Evolutionary conservation across 192 early-diverging fungal species (phyloP), one percentile per base, ranked within the genome.

Genomic region (Umbelopsis sp.): DNA sequence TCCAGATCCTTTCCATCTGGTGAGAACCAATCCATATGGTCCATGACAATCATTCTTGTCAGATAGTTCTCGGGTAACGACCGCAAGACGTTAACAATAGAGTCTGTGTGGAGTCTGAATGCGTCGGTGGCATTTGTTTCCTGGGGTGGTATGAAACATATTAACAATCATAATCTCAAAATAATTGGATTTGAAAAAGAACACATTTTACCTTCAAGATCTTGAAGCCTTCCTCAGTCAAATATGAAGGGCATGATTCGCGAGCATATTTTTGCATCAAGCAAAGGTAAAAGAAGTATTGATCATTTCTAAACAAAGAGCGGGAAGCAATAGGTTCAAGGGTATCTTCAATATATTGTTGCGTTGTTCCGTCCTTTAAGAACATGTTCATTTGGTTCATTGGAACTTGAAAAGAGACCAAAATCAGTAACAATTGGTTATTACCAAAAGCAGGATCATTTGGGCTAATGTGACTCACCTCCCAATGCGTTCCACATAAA

Each of bases 11-110:
- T 49, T 32, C 32, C 32, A 6, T 53, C 31, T 8, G 76, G 71
- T 16, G 83, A 78, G 74, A 93, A 94, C 94, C 94, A 94, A 74
- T 95, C 93, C 82, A 95, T 87, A 73, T 95, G 94, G 70, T 95
- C 94, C 93, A 95, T 95, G 22, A 94, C 78, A 12, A 94, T 89
- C 12, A 92, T 86, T 52, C 88, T 85, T 59, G 89, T 88, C 16
- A 95, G 77, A 70, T 93, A 91, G 26, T 87, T 88, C 45, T 90
- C 85, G 16, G 34, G 69, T 67, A 93, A 74, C 25, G 79, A 80
- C 9, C 71, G 59, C 20, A 94, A 83, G 9, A 91, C 90, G 53
- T 91, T 80, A 43, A 90, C 71, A 70, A 94, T 93, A n/a, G 89
- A 89, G 45, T 88, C 85, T n/a, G 94, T 95, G 78, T 95, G 94